Evolutionary conservation across 2,329 filamentous ascomycete genomes (phyloP).

Genomic region (Arthrinium puccinioides): DNA sequence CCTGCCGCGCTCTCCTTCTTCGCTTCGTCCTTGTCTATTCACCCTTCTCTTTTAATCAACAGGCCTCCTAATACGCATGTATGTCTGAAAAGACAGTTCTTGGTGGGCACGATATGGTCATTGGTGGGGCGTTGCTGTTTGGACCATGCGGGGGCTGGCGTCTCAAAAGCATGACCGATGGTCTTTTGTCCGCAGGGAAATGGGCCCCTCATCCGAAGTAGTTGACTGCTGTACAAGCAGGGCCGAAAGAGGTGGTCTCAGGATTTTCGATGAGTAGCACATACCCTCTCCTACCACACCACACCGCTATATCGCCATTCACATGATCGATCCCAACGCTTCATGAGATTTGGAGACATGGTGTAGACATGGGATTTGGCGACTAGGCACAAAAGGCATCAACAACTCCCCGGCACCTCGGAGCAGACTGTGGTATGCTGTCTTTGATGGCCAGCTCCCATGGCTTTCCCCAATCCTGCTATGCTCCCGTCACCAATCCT

Average conservation of each 20-base stretch:
- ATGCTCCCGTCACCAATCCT: conserved; percentile 6
- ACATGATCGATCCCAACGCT: conserved; percentile 11
- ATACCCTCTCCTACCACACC: conserved; percentile 11
- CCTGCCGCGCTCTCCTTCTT: conserved; percentile 47
- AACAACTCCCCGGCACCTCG: conserved; percentile 14
- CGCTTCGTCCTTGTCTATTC: conserved; percentile 34
- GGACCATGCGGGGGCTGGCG: no score
- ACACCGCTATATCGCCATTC: conserved; percentile 9
- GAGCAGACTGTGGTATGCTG: conserved; percentile 5
- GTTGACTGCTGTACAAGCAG: conserved; percentile 1
- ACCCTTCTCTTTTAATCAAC: conserved; percentile 37
- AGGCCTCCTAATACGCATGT: conserved; percentile 28
- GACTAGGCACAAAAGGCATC: conserved; percentile 17
- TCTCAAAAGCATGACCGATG: no score
- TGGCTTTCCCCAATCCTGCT: neutral
- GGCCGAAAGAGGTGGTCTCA: conserved; percentile 9
- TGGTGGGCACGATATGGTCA: conserved; percentile 9
- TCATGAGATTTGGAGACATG: conserved; percentile 9
- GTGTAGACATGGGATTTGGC: conserved; percentile 14
- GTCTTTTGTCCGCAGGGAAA: no score
- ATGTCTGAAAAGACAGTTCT: conserved; percentile 20
- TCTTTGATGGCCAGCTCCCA: neutral
- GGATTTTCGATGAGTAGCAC: conserved; percentile 14
- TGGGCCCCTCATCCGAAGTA: no score
- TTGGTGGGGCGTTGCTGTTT: conserved; percentile 10